Percentiles rank a stretch among this genome's conserved stretches.
phyloP scores from a whole-genome alignment of 129 eudicot species.

The Artemisia annua region DNA sequence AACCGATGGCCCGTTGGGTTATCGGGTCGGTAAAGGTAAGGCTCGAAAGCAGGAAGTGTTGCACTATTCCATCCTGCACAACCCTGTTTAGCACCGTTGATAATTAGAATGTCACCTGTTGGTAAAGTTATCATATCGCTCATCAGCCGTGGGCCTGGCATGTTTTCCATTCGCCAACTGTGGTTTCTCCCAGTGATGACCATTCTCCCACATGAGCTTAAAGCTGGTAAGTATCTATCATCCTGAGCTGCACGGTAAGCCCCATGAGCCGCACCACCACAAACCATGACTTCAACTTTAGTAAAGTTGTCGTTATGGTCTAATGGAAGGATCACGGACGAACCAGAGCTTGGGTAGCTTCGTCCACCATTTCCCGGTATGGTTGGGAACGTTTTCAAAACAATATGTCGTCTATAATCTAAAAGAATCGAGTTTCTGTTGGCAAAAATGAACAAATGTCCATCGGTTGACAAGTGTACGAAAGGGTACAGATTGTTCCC shows the following conservation, averaged over 20 bases:
- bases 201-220: constrained; percentile 65
- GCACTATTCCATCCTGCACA: constrained; percentile 57
- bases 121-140: constrained; percentile 70
- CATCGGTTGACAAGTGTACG: constrained; percentile 57
- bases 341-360: constrained; percentile 69
- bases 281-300: constrained; percentile 66
- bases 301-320: constrained; percentile 37
- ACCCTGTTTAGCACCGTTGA: constrained; percentile 66
- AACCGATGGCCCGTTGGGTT: constrained; percentile 37
- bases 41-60: constrained; percentile 40
- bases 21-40: constrained; percentile 57
- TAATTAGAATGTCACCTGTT: constrained; percentile 54
- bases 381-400: constrained; percentile 47
- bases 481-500: constrained; percentile 72
- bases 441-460: constrained; percentile 66
- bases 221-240: constrained; percentile 40
- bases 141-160: constrained; percentile 67
- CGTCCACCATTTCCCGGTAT: constrained; percentile 59
- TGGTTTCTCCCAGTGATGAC: constrained; percentile 52
- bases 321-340: constrained; percentile 65
- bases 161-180: constrained; percentile 65
- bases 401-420: constrained; percentile 36
- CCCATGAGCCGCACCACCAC: constrained; percentile 66
- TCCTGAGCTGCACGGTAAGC: constrained; percentile 35
- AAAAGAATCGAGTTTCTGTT: constrained; percentile 69